Conservation (phyloP, 768 basidiomycete genomes). For the Lanmaoa pseudosensibilis region DNA sequence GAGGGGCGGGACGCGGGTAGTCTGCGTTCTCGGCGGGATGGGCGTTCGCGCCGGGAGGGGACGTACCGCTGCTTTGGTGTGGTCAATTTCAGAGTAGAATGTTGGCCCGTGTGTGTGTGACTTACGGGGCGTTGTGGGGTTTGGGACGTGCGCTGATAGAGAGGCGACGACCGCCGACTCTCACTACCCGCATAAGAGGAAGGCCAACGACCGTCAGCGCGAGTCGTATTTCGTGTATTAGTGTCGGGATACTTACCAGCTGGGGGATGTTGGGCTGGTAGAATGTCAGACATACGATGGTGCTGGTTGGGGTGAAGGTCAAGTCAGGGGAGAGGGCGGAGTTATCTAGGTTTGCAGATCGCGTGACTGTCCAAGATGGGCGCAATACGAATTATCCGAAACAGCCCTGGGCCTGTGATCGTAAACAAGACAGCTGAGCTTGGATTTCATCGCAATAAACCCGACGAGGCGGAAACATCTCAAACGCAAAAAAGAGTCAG, state of each 20-base stretch:
- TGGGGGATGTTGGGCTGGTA: conserved; percentile 43
- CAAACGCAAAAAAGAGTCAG: neutral
- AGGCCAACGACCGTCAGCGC: neutral
- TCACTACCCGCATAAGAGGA: conserved; percentile 25
- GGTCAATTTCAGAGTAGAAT: neutral
- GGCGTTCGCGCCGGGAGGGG: conserved; percentile 10
- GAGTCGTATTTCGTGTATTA: neutral
- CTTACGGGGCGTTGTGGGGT: conserved; percentile 35
- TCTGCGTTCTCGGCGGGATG: conserved; percentile 33
- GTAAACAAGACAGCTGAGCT: neutral
- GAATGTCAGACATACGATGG: conserved; percentile 35
- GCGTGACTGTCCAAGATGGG: conserved; percentile 3
- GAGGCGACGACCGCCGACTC: conserved; percentile 52
- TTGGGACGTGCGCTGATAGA: conserved; percentile 45
- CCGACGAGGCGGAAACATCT: neutral
- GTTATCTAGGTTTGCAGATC: conserved; percentile 3
- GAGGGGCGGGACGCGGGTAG: conserved; percentile 56
- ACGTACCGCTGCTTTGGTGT: neutral
- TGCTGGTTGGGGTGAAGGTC: conserved; percentile 9
- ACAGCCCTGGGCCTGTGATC: neutral
- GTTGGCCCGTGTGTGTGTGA: neutral
- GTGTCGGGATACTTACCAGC: conserved; percentile 41
- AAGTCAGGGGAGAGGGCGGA: conserved; percentile 8
- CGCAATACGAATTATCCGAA: neutral
- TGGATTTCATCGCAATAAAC: neutral